A percentile compares a stretch with the other conserved stretches of the same genome.
These are phyloP conservation scores for Russula dissimulans DNA, from an alignment of 768 basidiomycete species.

Conservation along the genomic window DNA sequence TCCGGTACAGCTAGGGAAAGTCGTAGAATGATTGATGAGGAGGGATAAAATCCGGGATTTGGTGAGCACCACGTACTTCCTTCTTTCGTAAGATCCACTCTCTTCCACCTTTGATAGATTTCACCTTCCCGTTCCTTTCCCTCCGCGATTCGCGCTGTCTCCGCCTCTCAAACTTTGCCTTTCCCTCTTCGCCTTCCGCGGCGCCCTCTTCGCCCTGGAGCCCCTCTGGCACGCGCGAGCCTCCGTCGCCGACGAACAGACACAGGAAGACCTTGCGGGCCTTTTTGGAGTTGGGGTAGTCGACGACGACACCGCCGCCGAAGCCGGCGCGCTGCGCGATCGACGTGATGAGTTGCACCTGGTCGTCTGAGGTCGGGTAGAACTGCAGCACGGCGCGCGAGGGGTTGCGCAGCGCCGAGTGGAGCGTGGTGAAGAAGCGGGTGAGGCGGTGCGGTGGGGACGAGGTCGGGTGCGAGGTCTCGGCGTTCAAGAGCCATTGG, in stretches of 20 bases:
- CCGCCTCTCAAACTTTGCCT: conserved; percentile 67
- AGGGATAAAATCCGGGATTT: neutral
- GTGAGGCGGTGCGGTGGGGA: conserved; percentile 79
- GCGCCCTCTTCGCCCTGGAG: conserved; percentile 52
- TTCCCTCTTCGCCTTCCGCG: conserved; percentile 39
- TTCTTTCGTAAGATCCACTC: conserved; percentile 98
- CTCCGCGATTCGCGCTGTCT: conserved; percentile 56
- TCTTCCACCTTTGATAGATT: conserved; percentile 52
- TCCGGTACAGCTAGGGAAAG: conserved; percentile 57
- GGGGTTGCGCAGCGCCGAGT: conserved; percentile 77
- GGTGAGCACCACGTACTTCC: conserved; percentile 47
- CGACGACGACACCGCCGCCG: conserved; percentile 91
- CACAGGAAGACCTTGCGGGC: conserved; percentile 93
- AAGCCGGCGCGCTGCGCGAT: conserved; percentile 93
- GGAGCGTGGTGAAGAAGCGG: conserved; percentile 89
- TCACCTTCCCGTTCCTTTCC: conserved; percentile 58
- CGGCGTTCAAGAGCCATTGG: conserved; percentile 97
- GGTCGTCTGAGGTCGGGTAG: conserved; percentile 95
- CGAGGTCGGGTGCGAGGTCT: conserved; percentile 81
- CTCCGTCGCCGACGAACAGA: conserved; percentile 79
- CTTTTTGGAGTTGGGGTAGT: conserved; percentile 96
- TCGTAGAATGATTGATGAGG: conserved; percentile 5
- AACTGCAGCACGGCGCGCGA: conserved; percentile 87
- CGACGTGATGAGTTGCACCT: conserved; percentile 89
- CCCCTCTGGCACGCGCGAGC: conserved; percentile 62